These are phyloP conservation scores for Hymenoscyphus linearis DNA, from an alignment of 2,329 filamentous ascomycete species.

Conservation along the genomic window DNA sequence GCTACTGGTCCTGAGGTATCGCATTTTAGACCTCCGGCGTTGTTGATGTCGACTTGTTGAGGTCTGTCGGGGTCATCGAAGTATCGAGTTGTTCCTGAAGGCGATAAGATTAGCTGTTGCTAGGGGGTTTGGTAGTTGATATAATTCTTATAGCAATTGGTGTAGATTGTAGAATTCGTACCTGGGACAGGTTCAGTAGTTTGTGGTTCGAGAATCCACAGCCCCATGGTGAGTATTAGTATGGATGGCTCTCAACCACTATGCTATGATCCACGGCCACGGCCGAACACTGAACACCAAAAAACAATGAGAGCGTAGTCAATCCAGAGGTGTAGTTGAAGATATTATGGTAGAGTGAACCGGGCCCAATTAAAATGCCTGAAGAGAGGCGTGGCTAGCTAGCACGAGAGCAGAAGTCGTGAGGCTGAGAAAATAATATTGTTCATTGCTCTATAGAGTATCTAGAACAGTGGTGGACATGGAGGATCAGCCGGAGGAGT, in stretches of 20 bases:
- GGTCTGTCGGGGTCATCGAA: constrained; percentile 53
- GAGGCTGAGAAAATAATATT: background rate
- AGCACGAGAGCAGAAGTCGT: background rate
- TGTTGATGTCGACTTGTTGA: constrained; percentile 36
- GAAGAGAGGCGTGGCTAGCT: background rate
- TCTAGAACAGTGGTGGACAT: background rate
- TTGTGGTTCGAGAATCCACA: constrained; percentile 61
- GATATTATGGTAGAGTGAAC: background rate
- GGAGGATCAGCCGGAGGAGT: background rate
- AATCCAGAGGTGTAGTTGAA: background rate
- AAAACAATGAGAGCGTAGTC: background rate
- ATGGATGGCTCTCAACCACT: background rate
- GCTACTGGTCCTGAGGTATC: constrained; percentile 60
- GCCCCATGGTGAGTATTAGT: constrained; percentile 45
- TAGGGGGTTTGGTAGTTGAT: background rate
- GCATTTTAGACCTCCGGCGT: constrained; percentile 57
- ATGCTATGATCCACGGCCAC: background rate
- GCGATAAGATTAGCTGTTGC: background rate
- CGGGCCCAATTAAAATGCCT: background rate
- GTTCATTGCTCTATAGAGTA: background rate
- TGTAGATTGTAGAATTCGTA: constrained; percentile 36
- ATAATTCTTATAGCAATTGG: no score
- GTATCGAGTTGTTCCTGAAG: constrained; percentile 55
- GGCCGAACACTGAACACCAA: background rate
- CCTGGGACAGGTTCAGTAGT: constrained; percentile 66